phyloP scores from a whole-genome alignment of 345 rosid species.

The Bruguiera gymnorhiza region DNA sequence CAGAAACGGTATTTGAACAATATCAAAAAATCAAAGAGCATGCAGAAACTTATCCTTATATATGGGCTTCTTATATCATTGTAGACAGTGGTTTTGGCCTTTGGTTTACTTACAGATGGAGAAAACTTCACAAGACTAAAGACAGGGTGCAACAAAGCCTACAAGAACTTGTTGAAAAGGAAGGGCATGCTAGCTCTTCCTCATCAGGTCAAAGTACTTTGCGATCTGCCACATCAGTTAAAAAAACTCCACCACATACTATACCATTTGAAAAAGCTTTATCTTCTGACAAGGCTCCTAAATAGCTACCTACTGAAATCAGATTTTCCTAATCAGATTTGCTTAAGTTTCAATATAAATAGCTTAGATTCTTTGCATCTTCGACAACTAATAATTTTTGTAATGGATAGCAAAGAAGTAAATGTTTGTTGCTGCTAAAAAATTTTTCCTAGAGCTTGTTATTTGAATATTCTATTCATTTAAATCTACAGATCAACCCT shows the following conservation, averaged over 20 bases:
- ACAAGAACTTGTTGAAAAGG: constrained; percentile 48
- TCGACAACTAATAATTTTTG: background rate
- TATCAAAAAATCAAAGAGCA: constrained; percentile 66
- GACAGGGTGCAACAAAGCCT: constrained; percentile 74
- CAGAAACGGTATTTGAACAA: constrained; percentile 41
- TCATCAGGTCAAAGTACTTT: constrained; percentile 2
- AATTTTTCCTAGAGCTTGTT: background rate
- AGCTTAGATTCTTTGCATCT: background rate
- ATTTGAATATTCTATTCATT: background rate
- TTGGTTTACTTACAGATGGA: constrained; percentile 75
- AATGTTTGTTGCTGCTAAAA: background rate
- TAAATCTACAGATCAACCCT: no score
- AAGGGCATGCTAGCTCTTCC: constrained; percentile 34
- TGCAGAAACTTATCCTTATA: constrained; percentile 80
- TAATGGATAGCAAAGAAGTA: background rate
- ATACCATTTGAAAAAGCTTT: constrained; percentile 6
- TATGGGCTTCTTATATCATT: constrained; percentile 82
- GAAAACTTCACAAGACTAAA: constrained; percentile 82
- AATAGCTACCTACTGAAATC: background rate
- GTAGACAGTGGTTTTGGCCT: constrained; percentile 80
- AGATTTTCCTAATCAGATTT: background rate
- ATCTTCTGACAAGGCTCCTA: constrained; percentile 9
- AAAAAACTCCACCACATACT: background rate
- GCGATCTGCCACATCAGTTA: background rate
- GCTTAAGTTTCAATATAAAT: background rate